Evolutionary conservation across 805 yeast genomes (phyloP).

Genomic region (Starmerella gropengiesseri): DNA sequence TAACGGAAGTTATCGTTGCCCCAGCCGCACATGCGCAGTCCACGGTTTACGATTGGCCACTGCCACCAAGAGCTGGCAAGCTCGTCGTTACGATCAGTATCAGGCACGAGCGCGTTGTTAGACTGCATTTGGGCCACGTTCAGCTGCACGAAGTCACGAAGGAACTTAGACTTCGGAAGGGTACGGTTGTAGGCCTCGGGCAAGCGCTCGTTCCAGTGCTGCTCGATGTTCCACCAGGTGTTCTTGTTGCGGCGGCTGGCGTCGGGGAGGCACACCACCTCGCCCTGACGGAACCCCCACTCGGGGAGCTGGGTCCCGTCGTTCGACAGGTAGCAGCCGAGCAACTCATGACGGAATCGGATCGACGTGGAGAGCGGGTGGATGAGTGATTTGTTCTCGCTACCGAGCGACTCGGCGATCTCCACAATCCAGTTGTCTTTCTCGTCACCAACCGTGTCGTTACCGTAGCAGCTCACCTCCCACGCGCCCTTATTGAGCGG

Average conservation of each 20-base stretch:
- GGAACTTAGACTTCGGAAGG: slow-evolving; percentile 44
- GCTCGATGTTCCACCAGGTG: slow-evolving; percentile 76
- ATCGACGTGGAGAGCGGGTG: slow-evolving; percentile 62
- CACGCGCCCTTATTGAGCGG: slow-evolving; percentile 87
- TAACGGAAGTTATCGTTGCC: slow-evolving; percentile 43
- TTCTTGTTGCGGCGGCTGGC: slow-evolving; percentile 46
- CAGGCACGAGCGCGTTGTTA: slow-evolving; percentile 73
- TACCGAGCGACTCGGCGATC: slow-evolving; percentile 45
- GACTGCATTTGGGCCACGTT: slow-evolving; percentile 77
- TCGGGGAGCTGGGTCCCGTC: slow-evolving; percentile 76
- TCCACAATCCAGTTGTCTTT: slow-evolving; percentile 93
- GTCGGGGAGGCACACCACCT: slow-evolving; percentile 58
- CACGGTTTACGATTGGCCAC: slow-evolving; percentile 63
- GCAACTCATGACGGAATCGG: slow-evolving; percentile 68
- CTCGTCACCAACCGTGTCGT: slow-evolving; percentile 57
- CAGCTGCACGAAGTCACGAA: slow-evolving; percentile 57
- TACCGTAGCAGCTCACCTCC: slow-evolving; percentile 88
- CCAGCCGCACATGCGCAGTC: slow-evolving; percentile 74
- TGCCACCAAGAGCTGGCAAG: slow-evolving; percentile 73
- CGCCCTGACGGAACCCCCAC: slow-evolving; percentile 97
- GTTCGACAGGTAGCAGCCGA: slow-evolving; percentile 91
- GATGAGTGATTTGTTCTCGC: slow-evolving; percentile 41
- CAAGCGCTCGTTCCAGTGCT: slow-evolving; percentile 45
- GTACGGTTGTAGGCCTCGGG: slow-evolving; percentile 32
- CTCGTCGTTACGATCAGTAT: slow-evolving; percentile 55